Conservation (phyloP, 2,329 filamentous ascomycete species). For the Penicillium corylophilum region DNA sequence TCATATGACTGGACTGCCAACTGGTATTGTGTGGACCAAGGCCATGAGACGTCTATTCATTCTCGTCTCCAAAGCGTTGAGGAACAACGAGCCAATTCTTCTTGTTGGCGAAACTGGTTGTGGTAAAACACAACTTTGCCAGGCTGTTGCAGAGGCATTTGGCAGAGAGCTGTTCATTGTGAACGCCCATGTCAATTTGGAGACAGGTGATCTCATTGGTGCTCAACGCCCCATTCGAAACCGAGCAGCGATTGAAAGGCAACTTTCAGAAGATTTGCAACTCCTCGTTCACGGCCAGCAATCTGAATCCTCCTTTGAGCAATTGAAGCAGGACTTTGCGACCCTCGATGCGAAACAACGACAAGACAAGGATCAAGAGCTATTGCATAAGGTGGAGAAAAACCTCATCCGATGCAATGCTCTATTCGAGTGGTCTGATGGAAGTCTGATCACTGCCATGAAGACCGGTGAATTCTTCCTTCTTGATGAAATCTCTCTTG, state of each 20-base stretch:
- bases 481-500: conserved; percentile 94
- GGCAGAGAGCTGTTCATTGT: conserved; percentile 78
- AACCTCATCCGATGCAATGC: conserved; percentile 69
- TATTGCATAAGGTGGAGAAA: conserved; percentile 45
- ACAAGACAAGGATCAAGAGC: conserved; percentile 49
- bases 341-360: conserved; percentile 47
- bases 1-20: conserved; percentile 35
- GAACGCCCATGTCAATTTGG: conserved; percentile 97
- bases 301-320: conserved; percentile 47
- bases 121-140: conserved; percentile 95
- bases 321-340: conserved; percentile 61
- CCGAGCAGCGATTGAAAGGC: conserved; percentile 67
- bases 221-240: conserved; percentile 91
- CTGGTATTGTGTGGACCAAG: conserved; percentile 80
- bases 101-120: conserved; percentile 96
- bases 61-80: conserved; percentile 80
- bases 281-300: conserved; percentile 40
- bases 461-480: conserved; percentile 85
- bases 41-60: conserved; percentile 92
- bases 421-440: conserved; percentile 95
- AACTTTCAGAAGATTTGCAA: conserved; percentile 63
- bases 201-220: conserved; percentile 95
- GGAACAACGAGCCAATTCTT: conserved; percentile 89
- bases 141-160: conserved; percentile 81
- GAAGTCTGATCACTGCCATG: conserved; percentile 92